These are phyloP conservation scores for Pseudocercospora pini-densiflorae DNA, from an alignment of 2,329 filamentous ascomycete species.

Conservation along the genomic window DNA sequence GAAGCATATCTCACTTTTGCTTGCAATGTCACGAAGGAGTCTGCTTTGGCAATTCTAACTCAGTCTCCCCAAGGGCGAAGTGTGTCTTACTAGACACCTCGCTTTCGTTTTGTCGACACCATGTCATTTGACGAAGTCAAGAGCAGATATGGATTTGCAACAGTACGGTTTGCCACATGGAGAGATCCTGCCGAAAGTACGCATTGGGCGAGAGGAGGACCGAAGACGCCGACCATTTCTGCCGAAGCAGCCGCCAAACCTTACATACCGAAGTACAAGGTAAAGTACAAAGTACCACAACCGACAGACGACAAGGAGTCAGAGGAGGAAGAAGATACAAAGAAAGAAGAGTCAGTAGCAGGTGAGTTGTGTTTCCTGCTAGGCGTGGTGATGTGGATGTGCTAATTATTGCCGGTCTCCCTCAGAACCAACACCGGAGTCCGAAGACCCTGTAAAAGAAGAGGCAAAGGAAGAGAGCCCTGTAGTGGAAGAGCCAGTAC, in stretches of 20 bases:
- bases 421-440: background rate
- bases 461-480: background rate
- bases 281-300: slow-evolving; percentile 29
- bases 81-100: background rate
- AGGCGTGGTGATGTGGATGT: background rate
- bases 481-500: background rate
- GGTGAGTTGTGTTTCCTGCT: background rate
- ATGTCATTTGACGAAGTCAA: slow-evolving; percentile 30
- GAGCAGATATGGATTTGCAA: slow-evolving; percentile 31
- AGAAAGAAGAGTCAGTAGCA: slow-evolving; percentile 8
- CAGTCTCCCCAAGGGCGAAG: background rate
- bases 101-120: background rate
- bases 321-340: slow-evolving; percentile 19
- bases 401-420: background rate
- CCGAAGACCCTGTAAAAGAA: background rate
- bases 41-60: slow-evolving; percentile 4
- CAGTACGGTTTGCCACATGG: slow-evolving; percentile 34
- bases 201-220: slow-evolving; percentile 34
- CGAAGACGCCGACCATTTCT: slow-evolving; percentile 27
- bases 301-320: slow-evolving; percentile 35
- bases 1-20: slow-evolving; percentile 12
- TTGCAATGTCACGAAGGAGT: slow-evolving; percentile 18
- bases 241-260: slow-evolving; percentile 30
- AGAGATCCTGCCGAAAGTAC: slow-evolving; percentile 32
- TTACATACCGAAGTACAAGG: slow-evolving; percentile 33